Percentiles rank a stretch among this genome's conserved stretches.
phyloP scores from a whole-genome alignment of 148 eudicot species.

The Rhododendron simsii region DNA sequence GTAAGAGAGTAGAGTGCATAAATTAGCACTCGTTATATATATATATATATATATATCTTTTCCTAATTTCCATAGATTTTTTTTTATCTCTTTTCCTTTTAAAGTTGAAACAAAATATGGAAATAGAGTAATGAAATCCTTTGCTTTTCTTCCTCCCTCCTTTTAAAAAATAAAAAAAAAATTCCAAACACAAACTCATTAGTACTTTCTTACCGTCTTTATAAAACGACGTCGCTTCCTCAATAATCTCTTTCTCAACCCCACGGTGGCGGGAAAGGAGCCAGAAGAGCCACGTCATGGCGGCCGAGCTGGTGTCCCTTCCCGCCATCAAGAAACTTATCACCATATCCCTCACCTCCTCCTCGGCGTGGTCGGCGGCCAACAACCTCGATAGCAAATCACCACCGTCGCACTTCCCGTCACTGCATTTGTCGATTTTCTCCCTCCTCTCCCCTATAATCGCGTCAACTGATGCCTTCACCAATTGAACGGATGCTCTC shows the following conservation, averaged over 20 bases:
- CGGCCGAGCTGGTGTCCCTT: constrained; percentile 73
- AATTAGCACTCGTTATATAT: no score
- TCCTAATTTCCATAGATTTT: no score
- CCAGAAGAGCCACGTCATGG: constrained; percentile 88
- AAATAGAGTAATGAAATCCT: no score
- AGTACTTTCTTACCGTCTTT: neutral
- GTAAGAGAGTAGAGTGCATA: neutral
- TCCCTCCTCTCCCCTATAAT: constrained; percentile 38
- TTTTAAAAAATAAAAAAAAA: no score
- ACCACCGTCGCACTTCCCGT: neutral
- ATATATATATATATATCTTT: no score
- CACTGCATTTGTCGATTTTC: neutral
- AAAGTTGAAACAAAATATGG: no score
- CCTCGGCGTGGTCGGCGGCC: constrained; percentile 34
- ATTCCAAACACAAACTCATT: no score
- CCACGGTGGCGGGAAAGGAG: constrained; percentile 26
- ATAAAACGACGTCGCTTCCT: constrained; percentile 10
- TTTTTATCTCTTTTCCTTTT: no score
- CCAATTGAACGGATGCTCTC: constrained; percentile 29
- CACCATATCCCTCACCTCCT: constrained; percentile 60
- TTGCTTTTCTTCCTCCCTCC: no score
- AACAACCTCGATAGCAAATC: constrained; percentile 62
- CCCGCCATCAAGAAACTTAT: constrained; percentile 83
- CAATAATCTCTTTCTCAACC: constrained; percentile 18
- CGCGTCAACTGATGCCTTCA: constrained; percentile 28